Evolutionary conservation across 495 filamentous ascomycete genomes (phyloP), one percentile per base, ranked within the genome.

Genomic region (Melanomma pulvis-pyrius): DNA sequence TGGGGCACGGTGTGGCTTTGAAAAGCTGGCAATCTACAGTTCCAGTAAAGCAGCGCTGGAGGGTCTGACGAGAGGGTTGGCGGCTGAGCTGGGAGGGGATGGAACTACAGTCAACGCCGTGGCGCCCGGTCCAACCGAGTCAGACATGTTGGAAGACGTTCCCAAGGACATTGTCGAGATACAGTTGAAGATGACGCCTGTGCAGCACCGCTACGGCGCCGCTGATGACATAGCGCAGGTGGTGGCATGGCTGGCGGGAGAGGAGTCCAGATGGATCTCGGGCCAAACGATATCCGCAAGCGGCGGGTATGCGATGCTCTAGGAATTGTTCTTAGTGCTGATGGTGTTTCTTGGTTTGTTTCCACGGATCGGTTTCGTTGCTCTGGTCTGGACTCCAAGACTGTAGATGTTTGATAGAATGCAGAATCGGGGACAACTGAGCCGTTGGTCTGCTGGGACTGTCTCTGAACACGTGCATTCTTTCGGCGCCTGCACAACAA

Each of bases 1-100:
- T 5, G 82, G 70, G 15, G 77, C 74, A 2, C 76, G 84, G 12
- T 29, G 21, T 0, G 82, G 80, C 5, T 77, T 81, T 55, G 59
- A 74, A 3, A 54, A 64, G 7, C 58, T 79, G 0, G 71, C 75
- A 2, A 36, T 78, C 0, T 84, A 84, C 54, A 69, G 65, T n/a
- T 75, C 81, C 0, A 75, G 76, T 3, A 84, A 84, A 70, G 79
- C 79, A 4, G 82, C 79, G 5, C 28, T 83, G 13, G 82, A 84
- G 56, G 80, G 74, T 1, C 55, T 82, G 53, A 81, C 80, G 4
- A 70, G 79, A 24, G 72, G 68, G 26, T 76, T 77, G 68, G 81
- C 81, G 0, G 71, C 71, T 5, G 81, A 84, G 67, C 63, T 83
- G 0, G 80, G 82, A 0, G 30, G 44, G 1, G 72, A 74, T 55